These are phyloP conservation scores for Astraeus odoratus DNA, from an alignment of 768 basidiomycete genomes.

Conservation along the genomic window DNA sequence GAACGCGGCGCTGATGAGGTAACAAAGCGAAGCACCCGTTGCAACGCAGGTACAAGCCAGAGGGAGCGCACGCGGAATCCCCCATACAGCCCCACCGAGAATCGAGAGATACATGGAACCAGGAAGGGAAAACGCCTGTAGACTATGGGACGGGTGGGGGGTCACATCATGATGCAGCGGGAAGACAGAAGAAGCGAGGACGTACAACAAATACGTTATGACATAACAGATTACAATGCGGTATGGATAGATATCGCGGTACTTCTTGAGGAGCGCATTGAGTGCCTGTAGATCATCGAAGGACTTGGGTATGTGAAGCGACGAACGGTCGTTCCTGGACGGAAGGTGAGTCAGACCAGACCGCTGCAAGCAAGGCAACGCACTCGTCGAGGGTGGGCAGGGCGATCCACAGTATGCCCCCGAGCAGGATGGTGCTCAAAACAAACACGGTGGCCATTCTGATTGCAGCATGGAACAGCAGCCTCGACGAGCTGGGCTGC, in stretches of 20 bases:
- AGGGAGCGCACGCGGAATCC: constrained; percentile 76
- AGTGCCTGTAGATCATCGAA: constrained; percentile 83
- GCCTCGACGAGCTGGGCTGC: constrained; percentile 38
- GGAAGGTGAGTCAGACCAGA: constrained; percentile 5
- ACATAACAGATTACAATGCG: constrained; percentile 85
- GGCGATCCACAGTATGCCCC: constrained; percentile 72
- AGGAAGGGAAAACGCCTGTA: constrained; percentile 94
- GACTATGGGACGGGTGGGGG: constrained; percentile 36
- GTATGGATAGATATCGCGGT: constrained; percentile 80
- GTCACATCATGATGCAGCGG: constrained; percentile 6
- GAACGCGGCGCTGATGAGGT: constrained; percentile 84
- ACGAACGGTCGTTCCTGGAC: constrained; percentile 62
- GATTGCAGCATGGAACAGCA: constrained; percentile 74
- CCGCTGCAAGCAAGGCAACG: constrained; percentile 20
- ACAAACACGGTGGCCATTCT: constrained; percentile 80
- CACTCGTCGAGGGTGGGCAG: constrained; percentile 75
- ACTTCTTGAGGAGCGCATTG: constrained; percentile 84
- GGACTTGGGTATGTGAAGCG: constrained; percentile 79
- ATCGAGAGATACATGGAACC: constrained; percentile 98
- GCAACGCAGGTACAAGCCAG: constrained; percentile 93
- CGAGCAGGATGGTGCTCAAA: constrained; percentile 61
- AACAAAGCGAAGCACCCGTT: constrained; percentile 85
- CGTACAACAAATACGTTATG: constrained; percentile 87
- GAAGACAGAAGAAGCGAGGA: constrained; percentile 14
- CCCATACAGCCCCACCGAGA: constrained; percentile 93